phyloP scores from a whole-genome alignment of 495 filamentous ascomycete species.

The Lophiostoma macrostomum region DNA sequence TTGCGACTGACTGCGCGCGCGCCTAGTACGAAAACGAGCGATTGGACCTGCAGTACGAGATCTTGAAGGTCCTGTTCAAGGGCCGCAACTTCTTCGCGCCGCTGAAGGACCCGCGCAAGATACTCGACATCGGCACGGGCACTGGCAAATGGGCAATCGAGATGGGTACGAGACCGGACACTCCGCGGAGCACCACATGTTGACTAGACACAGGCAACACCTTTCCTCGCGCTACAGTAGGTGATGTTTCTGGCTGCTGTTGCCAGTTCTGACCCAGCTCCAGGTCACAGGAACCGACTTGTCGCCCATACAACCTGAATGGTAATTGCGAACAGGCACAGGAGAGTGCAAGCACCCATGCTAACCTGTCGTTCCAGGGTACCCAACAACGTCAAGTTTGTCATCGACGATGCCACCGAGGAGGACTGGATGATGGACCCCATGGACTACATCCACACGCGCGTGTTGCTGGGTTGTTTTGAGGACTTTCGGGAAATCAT shows the following conservation, averaged over 20 bases:
- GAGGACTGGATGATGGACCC: conserved; percentile 40
- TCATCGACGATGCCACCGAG: conserved; percentile 39
- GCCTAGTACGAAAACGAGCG: conserved; percentile 34
- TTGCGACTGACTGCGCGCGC: conserved; percentile 12
- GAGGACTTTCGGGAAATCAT: conserved; percentile 39
- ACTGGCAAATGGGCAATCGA: conserved; percentile 40
- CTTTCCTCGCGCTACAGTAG: conserved; percentile 28
- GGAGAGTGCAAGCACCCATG: background rate
- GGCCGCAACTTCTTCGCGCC: conserved; percentile 34
- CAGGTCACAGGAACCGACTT: conserved; percentile 39
- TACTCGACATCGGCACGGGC: conserved; percentile 39
- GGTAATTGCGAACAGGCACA: conserved; percentile 16
- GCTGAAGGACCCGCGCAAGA: conserved; percentile 29
- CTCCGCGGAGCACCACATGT: conserved; percentile 9
- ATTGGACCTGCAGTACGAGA: conserved; percentile 37
- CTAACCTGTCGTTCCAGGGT: conserved; percentile 22
- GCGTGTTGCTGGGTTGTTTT: conserved; percentile 35
- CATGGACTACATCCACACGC: conserved; percentile 39
- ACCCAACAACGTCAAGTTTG: conserved; percentile 37
- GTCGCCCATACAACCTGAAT: conserved; percentile 39
- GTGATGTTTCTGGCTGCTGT: background rate
- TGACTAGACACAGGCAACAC: conserved; percentile 15
- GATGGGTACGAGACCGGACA: conserved; percentile 32
- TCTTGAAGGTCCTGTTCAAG: conserved; percentile 37
- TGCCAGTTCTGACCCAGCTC: background rate